Conservation (phyloP, 2,329 filamentous ascomycete genomes). For the Myrmaecium sp. region DNA sequence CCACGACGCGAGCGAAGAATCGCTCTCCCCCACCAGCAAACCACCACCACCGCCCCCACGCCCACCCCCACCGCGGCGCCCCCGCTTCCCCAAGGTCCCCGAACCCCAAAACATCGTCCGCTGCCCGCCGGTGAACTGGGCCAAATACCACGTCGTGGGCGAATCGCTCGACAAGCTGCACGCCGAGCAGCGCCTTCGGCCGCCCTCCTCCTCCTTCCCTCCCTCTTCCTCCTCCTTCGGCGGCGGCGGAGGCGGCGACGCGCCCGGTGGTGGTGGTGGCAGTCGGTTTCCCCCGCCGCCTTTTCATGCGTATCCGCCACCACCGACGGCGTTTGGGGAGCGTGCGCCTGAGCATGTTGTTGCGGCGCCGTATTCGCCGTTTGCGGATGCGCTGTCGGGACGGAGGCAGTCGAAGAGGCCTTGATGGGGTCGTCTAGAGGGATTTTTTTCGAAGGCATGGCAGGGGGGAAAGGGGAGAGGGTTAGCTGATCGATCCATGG, state of each 20-base stretch:
- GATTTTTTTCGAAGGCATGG: neutral
- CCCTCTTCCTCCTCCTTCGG: too few relatives aligned
- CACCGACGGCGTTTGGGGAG: conserved; percentile 15
- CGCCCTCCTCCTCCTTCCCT: conserved; percentile 27
- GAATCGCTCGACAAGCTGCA: conserved; percentile 73
- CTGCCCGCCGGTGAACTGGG: conserved; percentile 85
- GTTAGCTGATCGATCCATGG: too few relatives aligned
- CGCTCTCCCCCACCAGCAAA: conserved; percentile 3
- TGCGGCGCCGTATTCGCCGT: conserved; percentile 42
- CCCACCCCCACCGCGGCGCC: conserved; percentile 3
- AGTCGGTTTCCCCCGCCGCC: too few relatives aligned
- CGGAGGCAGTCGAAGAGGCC: conserved; percentile 17
- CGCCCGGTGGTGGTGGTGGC: conserved; percentile 6
- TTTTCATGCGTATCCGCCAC: conserved; percentile 11
- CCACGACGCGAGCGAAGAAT: conserved; percentile 7
- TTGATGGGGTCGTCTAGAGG: conserved; percentile 8
- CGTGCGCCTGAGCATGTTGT: conserved; percentile 34
- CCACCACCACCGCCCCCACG: conserved; percentile 3
- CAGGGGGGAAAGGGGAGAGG: too few relatives aligned
- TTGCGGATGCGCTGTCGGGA: conserved; percentile 31
- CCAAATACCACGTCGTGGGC: conserved; percentile 80
- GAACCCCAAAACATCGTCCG: conserved; percentile 67
- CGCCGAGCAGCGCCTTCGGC: conserved; percentile 55
- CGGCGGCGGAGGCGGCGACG: conserved; percentile 1
- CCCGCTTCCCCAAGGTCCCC: conserved; percentile 49